Conservation (phyloP, 164 flowering plant species). For the Umbilicus rupestris region DNA sequence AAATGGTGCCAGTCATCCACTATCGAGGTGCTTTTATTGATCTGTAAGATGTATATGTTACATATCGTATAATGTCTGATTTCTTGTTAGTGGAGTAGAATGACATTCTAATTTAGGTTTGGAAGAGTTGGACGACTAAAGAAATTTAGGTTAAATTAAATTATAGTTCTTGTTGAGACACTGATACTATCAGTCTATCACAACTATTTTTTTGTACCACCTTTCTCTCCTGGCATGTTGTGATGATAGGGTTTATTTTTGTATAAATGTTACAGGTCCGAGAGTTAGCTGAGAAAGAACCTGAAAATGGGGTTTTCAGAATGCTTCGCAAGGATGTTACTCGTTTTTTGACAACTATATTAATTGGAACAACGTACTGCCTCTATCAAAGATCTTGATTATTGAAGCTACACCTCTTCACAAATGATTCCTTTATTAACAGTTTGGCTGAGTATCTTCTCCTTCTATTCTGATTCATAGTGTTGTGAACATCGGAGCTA, state of each 20-base stretch:
- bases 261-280: conserved; percentile 47
- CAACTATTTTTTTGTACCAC: background rate
- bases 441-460: background rate
- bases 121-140: background rate
- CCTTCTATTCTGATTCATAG: conserved; percentile 28
- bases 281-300: conserved; percentile 93
- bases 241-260: background rate
- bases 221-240: background rate
- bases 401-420: background rate
- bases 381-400: conserved; percentile 2
- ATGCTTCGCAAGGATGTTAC: conserved; percentile 94
- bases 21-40: too few relatives aligned
- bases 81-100: background rate
- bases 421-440: background rate
- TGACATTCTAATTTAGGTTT: background rate
- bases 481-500: conserved; percentile 96
- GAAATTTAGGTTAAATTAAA: background rate
- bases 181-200: background rate
- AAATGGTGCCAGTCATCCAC: background rate
- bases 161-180: background rate
- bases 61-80: background rate
- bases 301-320: conserved; percentile 87
- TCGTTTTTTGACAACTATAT: conserved; percentile 91
- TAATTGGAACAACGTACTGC: conserved; percentile 93
- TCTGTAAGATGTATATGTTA: too few relatives aligned